Conservation (phyloP, 176 grass and related monocot genomes). For the Hsuehochloa calcarea region DNA sequence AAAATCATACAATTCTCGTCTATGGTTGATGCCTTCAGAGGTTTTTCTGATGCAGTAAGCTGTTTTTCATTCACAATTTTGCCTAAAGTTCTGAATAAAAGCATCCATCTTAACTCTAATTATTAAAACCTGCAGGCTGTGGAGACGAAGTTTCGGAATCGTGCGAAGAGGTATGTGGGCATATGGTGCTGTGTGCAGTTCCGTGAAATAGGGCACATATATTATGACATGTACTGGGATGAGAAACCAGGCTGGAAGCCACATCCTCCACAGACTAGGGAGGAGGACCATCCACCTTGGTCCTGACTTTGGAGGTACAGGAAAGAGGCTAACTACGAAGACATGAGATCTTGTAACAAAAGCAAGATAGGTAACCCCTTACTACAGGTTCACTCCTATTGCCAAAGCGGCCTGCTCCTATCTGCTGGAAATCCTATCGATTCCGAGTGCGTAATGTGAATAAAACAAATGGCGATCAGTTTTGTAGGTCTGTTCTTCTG, state of each 20-base stretch:
- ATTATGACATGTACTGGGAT: conserved; percentile 99
- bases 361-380: not conserved
- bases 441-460: not conserved
- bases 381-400: not conserved
- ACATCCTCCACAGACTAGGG: conserved; percentile 55
- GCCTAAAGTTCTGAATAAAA: conserved; percentile 24
- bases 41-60: conserved; percentile 76
- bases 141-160: conserved; percentile 71
- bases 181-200: conserved; percentile 89
- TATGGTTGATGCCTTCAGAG: conserved; percentile 71
- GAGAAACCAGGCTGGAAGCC: conserved; percentile 90
- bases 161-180: conserved; percentile 81
- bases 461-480: not conserved
- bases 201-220: conserved; percentile 79
- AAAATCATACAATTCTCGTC: conserved; percentile 91
- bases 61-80: conserved; percentile 9
- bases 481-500: not conserved
- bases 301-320: conserved; percentile 24
- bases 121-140: conserved; percentile 49
- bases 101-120: not conserved
- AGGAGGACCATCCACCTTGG: conserved; percentile 80
- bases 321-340: conserved; percentile 20
- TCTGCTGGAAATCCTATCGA: not conserved
- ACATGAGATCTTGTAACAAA: conserved; percentile 8
- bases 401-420: not conserved